These are phyloP conservation scores for Tetracladium setigerum DNA, from an alignment of 495 filamentous ascomycete species.

Conservation along the genomic window DNA sequence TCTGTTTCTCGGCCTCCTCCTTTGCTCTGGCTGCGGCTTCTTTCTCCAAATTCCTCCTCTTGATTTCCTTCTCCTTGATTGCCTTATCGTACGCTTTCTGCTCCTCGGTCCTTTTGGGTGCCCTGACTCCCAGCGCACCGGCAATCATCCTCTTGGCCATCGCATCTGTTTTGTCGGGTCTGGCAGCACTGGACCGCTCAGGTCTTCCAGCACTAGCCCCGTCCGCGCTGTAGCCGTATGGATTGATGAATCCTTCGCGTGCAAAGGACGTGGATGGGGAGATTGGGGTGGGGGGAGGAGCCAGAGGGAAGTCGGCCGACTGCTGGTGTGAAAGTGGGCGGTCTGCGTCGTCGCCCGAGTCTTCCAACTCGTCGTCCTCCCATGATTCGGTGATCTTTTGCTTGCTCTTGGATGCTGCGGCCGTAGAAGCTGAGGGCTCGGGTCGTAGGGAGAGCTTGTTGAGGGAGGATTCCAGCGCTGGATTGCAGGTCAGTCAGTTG, in stretches of 20 bases:
- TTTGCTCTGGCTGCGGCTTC: conserved; percentile 54
- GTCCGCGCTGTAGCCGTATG: conserved; percentile 12
- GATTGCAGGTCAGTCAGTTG: neutral
- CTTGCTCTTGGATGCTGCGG: conserved; percentile 9
- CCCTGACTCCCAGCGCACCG: conserved; percentile 72
- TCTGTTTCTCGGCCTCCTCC: conserved; percentile 63
- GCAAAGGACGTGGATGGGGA: conserved; percentile 14
- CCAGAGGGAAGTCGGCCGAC: conserved; percentile 19
- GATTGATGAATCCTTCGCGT: conserved; percentile 10
- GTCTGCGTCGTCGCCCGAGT: conserved; percentile 16
- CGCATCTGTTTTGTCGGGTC: conserved; percentile 89
- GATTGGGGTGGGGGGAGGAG: conserved; percentile 26
- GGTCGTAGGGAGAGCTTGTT: conserved; percentile 16
- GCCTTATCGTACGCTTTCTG: conserved; percentile 80
- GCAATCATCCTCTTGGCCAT: conserved; percentile 88
- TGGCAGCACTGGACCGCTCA: conserved; percentile 1
- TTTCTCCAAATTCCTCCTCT: conserved; percentile 63
- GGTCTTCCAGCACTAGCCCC: conserved; percentile 5
- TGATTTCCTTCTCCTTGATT: conserved; percentile 77
- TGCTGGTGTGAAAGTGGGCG: conserved; percentile 17
- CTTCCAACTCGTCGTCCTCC: conserved; percentile 19
- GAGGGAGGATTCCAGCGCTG: conserved; percentile 20
- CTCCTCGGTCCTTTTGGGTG: conserved; percentile 79
- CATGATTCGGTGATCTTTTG: conserved; percentile 17
- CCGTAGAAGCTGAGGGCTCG: conserved; percentile 8